Evolutionary conservation across 2,329 filamentous ascomycete species (phyloP), one percentile per base, ranked within the genome.

Genomic region (Xylaria polymorpha): DNA sequence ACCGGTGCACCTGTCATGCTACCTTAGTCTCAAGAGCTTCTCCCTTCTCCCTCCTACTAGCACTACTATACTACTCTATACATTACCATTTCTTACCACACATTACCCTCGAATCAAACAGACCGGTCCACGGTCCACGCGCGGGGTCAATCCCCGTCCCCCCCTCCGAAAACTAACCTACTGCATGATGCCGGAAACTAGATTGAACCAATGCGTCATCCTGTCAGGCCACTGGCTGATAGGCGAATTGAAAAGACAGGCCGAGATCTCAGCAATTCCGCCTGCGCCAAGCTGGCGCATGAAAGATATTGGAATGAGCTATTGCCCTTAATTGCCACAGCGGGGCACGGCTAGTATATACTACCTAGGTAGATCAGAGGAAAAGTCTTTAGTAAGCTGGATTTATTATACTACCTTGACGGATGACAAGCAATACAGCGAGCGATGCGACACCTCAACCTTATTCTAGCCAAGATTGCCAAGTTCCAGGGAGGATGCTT

Each of bases 1-100:
- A 72, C 64, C 70, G 70, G 67, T 72, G 61, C 62, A 59, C 62
- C 59, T 59, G 43, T 53, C 61, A 68, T 70, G 62, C 70, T 70
- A 66, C 70, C 61, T 46, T 46, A 14, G 51, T 63, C 63, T 64
- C 62, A 55, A 58, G 51, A 58, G 57, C 53, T 53, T 69, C 37
- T 14, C 44, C 51, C 46, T 50, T 20, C 32, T n/a, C 25, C 25
- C 25, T 29, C 37, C 51, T 18, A 60, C 46, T 57, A 58, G 29
- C 44, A 29, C 56, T 44, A 22, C 20, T 37, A 37, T 37, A 37
- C 10, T 37, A 37, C 35, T 37, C 25, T 29, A 29, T 37, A 37
- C 35, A 37, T 9, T 37, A 6, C 51, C 64, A 56, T 35, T 43
- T 43, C 61, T 59, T 50, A 12, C 60, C 63, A 44, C 51, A n/a